A percentile compares a stretch with the other conserved stretches of the same genome.
Conservation (phyloP, 148 eudicot species). For the Nyssa sinensis region DNA sequence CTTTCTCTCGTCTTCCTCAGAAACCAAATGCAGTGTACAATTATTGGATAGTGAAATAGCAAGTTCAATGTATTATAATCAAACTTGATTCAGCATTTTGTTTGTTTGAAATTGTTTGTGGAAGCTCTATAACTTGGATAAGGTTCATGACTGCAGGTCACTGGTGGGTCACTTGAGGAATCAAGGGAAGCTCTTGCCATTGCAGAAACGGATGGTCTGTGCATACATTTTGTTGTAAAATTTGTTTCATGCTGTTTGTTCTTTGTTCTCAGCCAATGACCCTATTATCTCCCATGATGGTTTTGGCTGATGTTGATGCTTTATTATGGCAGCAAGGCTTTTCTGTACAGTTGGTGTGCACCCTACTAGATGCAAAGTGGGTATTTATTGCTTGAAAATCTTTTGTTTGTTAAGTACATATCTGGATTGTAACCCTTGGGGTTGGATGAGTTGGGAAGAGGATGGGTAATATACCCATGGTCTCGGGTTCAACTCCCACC, state of each 20-base stretch:
- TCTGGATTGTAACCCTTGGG: too few species aligned
- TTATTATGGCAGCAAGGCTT: constrained; percentile 64
- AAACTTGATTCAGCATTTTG: constrained; percentile 10
- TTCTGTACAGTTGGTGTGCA: constrained; percentile 99
- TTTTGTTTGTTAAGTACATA: not conserved
- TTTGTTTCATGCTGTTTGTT: not conserved
- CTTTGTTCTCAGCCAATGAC: not conserved
- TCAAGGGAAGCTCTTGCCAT: constrained; percentile 93
- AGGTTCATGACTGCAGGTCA: constrained; percentile 52
- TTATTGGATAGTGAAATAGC: not conserved
- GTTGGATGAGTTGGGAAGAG: too few species aligned
- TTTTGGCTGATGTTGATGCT: constrained; percentile 15
- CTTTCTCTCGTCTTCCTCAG: not conserved
- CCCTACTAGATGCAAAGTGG: constrained; percentile 95
- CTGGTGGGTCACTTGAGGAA: constrained; percentile 98
- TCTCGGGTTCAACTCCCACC: too few species aligned
- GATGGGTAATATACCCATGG: too few species aligned
- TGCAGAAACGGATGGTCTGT: constrained; percentile 94
- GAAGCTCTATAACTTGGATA: not conserved
- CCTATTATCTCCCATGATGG: not conserved
- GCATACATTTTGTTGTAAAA: not conserved
- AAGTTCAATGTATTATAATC: not conserved
- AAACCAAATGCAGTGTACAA: not conserved
- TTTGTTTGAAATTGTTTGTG: not conserved
- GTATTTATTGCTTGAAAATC: constrained; percentile 12